phyloP scores from a whole-genome alignment of 495 filamentous ascomycete species.

The Penicillium nucicola region DNA sequence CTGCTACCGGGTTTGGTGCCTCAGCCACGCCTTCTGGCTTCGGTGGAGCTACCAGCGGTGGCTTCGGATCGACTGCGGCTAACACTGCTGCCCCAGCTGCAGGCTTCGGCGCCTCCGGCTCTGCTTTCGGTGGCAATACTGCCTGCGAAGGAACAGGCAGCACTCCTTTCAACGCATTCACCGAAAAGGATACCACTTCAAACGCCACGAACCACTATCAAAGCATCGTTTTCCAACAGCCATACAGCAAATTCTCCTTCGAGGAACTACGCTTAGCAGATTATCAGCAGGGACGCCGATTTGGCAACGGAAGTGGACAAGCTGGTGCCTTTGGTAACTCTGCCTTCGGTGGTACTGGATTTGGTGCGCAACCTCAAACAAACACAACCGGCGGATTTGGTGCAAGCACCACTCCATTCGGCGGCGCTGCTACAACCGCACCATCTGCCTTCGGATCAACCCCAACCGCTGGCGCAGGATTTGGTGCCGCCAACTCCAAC shows the following conservation, averaged over 20 bases:
- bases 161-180: conserved; percentile 66
- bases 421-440: conserved; percentile 43
- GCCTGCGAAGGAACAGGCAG: conserved; percentile 67
- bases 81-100: conserved; percentile 2
- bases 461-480: conserved; percentile 48
- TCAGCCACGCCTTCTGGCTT: conserved; percentile 23
- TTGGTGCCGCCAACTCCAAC: conserved; percentile 49
- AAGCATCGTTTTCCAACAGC: conserved; percentile 79
- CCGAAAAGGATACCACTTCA: conserved; percentile 74
- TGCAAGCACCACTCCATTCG: conserved; percentile 50
- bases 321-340: conserved; percentile 75
- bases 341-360: conserved; percentile 38
- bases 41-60: conserved; percentile 9
- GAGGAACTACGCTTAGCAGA: conserved; percentile 89
- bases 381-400: conserved; percentile 52
- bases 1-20: conserved; percentile 34
- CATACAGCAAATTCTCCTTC: conserved; percentile 83
- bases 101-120: conserved; percentile 42
- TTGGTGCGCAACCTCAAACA: conserved; percentile 35
- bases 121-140: conserved; percentile 45
- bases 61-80: conserved; percentile 22
- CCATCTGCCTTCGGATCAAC: conserved; percentile 44
- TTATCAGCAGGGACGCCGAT: conserved; percentile 81
- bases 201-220: conserved; percentile 72
- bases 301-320: conserved; percentile 75